Base-by-base conservation (phyloP, 108 stramenopile species). In the Cyclotella sp. region DNA sequence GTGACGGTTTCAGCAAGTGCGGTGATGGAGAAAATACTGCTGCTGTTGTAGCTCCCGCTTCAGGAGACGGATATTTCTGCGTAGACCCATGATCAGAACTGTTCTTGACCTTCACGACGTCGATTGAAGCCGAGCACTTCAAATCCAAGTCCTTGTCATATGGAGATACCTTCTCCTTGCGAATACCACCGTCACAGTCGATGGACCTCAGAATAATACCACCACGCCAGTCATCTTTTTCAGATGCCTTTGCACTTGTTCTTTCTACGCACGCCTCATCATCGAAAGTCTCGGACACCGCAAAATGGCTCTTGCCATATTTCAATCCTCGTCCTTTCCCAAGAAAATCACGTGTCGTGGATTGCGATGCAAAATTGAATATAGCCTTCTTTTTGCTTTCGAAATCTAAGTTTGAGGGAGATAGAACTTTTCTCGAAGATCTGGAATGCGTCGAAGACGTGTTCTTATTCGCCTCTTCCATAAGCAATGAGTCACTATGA, bases 301-400 rank as follows among this genome's bases (percentile, higher is more conserved):
- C 34, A 34, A 2, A 34, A 34, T 34, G 34, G 34, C 34, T 34
- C 34, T 34, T 34, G 34, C 34, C 34, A 6, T 34, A 34, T 34
- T 34, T 34, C 6, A 34, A 6, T 34, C 34, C 34, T 6, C 34
- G 4, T 34, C 34, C 34, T 34, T 34, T 34, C 34, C 34, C 34
- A 34, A 5, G 34, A 5, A 34, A 2, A 34, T 34, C 4, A 34
- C 34, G 34, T 34, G 34, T 34, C 14, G 30, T 61, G 15, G 60
- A 61, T 55, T 55, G 55, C 11, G 15, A 15, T 13, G 60, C 60
- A 39, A 61, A 39, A 39, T 61, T 61, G 60, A 61, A 61, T 39
- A 61, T 61, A 15, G 34, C 29, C 34, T 39, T 61, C 58, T 61
- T 61, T n/a, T 61, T 61, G n/a, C 60, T 61, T 12, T 30, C 60